A percentile compares a stretch with the other conserved stretches of the same genome.
phyloP scores from a whole-genome alignment of 345 rosid genomes.

The Fremontodendron californicum region DNA sequence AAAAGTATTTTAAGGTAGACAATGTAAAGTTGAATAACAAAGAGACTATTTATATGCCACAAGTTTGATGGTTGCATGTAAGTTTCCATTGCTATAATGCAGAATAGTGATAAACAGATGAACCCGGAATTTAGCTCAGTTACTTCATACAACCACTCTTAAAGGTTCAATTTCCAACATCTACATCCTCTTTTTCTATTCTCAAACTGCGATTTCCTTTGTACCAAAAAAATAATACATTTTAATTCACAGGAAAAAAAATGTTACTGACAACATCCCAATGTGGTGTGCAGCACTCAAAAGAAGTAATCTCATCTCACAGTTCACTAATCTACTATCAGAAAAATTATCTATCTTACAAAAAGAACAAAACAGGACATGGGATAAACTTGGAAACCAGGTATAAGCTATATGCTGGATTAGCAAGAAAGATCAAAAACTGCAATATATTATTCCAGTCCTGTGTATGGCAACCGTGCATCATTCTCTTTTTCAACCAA shows the following conservation, averaged over 20 bases:
- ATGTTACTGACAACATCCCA: neutral
- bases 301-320: slow-evolving; percentile 17
- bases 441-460: neutral
- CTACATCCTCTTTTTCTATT: no score
- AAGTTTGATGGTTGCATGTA: neutral
- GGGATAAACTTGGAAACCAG: slow-evolving; percentile 8
- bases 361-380: slow-evolving; percentile 21
- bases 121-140: no score
- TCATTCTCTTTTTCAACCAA: neutral
- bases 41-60: neutral
- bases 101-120: neutral
- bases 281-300: neutral
- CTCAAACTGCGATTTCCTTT: no score
- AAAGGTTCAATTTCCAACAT: no score
- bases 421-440: slow-evolving; percentile 2
- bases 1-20: neutral
- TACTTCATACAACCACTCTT: no score
- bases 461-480: neutral
- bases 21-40: neutral
- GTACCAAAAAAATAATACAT: neutral
- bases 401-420: slow-evolving; percentile 13
- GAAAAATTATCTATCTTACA: slow-evolving; percentile 30
- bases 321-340: slow-evolving; percentile 19
- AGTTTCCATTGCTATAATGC: neutral
- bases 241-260: slow-evolving; percentile 14